These are phyloP conservation scores for Tricholoma furcatifolium DNA, from an alignment of 768 basidiomycete species.

Conservation along the genomic window DNA sequence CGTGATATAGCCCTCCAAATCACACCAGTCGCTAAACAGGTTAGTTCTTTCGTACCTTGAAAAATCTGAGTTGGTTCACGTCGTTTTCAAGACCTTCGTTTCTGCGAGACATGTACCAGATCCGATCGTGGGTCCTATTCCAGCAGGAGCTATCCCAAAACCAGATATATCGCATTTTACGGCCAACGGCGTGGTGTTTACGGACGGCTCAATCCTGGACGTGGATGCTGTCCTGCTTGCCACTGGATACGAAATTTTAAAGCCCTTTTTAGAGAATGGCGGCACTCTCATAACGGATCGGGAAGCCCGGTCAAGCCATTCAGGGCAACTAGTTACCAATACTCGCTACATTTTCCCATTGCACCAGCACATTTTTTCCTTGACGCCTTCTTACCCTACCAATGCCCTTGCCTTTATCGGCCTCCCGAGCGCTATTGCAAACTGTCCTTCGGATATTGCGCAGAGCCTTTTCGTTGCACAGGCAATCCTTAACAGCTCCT, in stretches of 20 bases:
- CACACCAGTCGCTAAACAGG: slow-evolving; percentile 37
- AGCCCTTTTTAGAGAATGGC: slow-evolving; percentile 43
- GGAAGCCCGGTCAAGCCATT: slow-evolving; percentile 24
- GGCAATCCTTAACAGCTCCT: slow-evolving; percentile 37
- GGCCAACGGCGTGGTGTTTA: slow-evolving; percentile 40
- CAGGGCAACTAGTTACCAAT: slow-evolving; percentile 42
- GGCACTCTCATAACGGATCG: slow-evolving; percentile 29
- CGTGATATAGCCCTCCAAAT: slow-evolving; percentile 47
- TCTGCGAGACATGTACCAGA: slow-evolving; percentile 31
- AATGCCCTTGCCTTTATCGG: slow-evolving; percentile 58
- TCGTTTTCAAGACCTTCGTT: slow-evolving; percentile 21
- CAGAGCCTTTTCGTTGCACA: slow-evolving; percentile 49
- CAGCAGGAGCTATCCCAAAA: slow-evolving; percentile 29
- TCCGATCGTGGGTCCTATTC: slow-evolving; percentile 9
- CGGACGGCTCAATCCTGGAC: slow-evolving; percentile 40
- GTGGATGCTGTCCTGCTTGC: slow-evolving; percentile 50
- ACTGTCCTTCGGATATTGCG: slow-evolving; percentile 48
- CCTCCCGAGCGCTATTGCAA: slow-evolving; percentile 44
- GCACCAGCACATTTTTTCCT: slow-evolving; percentile 50
- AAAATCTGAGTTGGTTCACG: not conserved
- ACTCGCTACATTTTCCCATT: slow-evolving; percentile 54
- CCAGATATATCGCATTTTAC: slow-evolving; percentile 53
- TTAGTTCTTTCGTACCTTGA: slow-evolving; percentile 16
- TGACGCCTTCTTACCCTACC: slow-evolving; percentile 43
- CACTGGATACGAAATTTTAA: slow-evolving; percentile 53